These are phyloP conservation scores for Aspergillus mulundensis DNA, from an alignment of 495 filamentous ascomycete species.

Conservation along the genomic window DNA sequence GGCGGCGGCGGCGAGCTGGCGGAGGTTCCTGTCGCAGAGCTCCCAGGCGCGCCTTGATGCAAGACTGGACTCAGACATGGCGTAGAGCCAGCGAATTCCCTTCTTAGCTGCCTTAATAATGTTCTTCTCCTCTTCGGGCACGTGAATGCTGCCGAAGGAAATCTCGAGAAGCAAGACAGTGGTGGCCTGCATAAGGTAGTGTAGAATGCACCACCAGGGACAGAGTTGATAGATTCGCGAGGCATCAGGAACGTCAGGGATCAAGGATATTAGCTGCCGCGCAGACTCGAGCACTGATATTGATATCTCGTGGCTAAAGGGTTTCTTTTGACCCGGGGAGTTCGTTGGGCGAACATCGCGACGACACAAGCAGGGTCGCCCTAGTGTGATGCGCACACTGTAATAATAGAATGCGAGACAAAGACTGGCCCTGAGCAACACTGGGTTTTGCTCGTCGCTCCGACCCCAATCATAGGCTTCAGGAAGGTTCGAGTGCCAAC, in stretches of 20 bases:
- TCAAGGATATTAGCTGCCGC: slow-evolving; percentile 46
- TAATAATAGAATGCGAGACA: slow-evolving; percentile 56
- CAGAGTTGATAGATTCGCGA: slow-evolving; percentile 49
- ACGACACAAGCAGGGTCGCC: slow-evolving; percentile 61
- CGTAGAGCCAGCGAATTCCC: slow-evolving; percentile 49
- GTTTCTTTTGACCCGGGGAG: slow-evolving; percentile 19
- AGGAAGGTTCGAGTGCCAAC: slow-evolving; percentile 53
- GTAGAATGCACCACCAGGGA: slow-evolving; percentile 65
- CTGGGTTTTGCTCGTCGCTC: slow-evolving; percentile 29
- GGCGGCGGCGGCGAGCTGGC: slow-evolving; percentile 30
- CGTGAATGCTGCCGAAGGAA: slow-evolving; percentile 52
- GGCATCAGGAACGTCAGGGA: slow-evolving; percentile 46
- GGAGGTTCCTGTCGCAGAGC: slow-evolving; percentile 46
- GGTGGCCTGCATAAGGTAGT: slow-evolving; percentile 61
- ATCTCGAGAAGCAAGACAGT: slow-evolving; percentile 61
- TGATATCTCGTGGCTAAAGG: slow-evolving; percentile 56
- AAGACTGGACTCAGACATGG: slow-evolving; percentile 51
- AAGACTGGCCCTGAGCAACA: slow-evolving; percentile 39
- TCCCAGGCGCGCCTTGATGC: slow-evolving; percentile 55
- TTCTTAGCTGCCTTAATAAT: slow-evolving; percentile 51
- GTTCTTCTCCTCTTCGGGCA: slow-evolving; percentile 45
- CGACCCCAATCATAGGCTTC: slow-evolving; percentile 46
- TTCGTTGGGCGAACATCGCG: slow-evolving; percentile 45
- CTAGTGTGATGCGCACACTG: slow-evolving; percentile 56
- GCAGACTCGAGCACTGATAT: slow-evolving; percentile 54